Base-by-base conservation (phyloP, 257 asterid species). In the Solanum pinnatisectum region DNA sequence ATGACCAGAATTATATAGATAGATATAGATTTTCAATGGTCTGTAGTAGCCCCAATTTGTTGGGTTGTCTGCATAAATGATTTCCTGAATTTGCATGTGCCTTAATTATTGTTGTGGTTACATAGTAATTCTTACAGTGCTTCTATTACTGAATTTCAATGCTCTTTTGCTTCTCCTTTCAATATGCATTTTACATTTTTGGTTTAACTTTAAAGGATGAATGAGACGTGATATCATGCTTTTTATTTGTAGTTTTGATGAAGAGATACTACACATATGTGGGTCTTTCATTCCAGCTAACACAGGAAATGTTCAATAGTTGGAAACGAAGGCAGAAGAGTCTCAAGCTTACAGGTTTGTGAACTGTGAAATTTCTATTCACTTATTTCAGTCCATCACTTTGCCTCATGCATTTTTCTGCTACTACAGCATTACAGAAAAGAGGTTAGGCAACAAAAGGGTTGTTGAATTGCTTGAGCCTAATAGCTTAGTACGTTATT, bases 271-370 rank as follows among this genome's bases (percentile, higher is more conserved):
- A 74, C 99, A 96, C 87, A 90, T 94, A 65, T 88, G 94, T 52
- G 98, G 99, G 82, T 92, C 98, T 22, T 84, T 96, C 89, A 83
- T 82, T 84, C 94, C 93, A 86, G 89, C 86, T 83, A 89, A 88
- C 32, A 95, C 98, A 25, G 98, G 98, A 84, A 89, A 93, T 81
- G 92, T 93, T 46, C 90, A 88, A 59, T 95, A 98, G 99, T 89
- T 95, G 91, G 96, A 94, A 86, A 91, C 65, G 87, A 92, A 97
- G 88, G 40, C 88, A 88, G 94, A 92, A 32, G 91, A 91, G 95
- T 94, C 84, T 84, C 92, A 88, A 88, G 88, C 90, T 84, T 96
- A 94, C 87, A 94, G 98, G 98, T 96, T 88, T 14, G 52, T 3
- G 56, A 71, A 83, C 25, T 37, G 86, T 74, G 32, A 86, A 63